These are phyloP conservation scores for Acidomyces sp. DNA, from an alignment of 495 filamentous ascomycete genomes.

Conservation along the genomic window DNA sequence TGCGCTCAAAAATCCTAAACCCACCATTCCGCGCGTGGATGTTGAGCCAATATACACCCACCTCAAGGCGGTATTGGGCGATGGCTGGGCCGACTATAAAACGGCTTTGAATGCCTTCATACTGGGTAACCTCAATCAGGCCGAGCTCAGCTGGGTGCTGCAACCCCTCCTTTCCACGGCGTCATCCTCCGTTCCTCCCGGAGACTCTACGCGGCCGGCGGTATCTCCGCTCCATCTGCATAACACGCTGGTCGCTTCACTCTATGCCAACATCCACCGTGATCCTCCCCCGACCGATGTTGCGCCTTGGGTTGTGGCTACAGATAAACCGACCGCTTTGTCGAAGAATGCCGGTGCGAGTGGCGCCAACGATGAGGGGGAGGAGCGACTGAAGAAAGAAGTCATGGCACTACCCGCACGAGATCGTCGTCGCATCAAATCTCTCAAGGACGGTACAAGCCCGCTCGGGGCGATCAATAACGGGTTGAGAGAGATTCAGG, in stretches of 20 bases:
- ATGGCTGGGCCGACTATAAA: constrained; percentile 83
- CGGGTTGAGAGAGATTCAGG: constrained; percentile 9
- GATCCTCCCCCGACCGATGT: constrained; percentile 74
- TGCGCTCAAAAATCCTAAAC: constrained; percentile 13
- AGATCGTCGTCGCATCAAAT: constrained; percentile 54
- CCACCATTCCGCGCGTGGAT: constrained; percentile 58
- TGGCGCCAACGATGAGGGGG: constrained; percentile 66
- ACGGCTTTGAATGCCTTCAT: constrained; percentile 67
- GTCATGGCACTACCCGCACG: constrained; percentile 82
- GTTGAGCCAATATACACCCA: constrained; percentile 79
- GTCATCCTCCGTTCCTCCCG: constrained; percentile 10
- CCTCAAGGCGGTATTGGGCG: constrained; percentile 66
- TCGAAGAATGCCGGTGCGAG: constrained; percentile 49
- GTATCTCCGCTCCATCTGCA: constrained; percentile 71
- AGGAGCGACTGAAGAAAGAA: constrained; percentile 80
- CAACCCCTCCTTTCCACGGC: constrained; percentile 49
- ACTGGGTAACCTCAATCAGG: constrained; percentile 71
- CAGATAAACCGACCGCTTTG: constrained; percentile 77
- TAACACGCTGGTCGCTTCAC: constrained; percentile 75
- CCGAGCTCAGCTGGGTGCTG: constrained; percentile 65
- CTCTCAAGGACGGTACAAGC: constrained; percentile 8
- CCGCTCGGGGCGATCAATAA: background rate
- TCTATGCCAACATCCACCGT: constrained; percentile 73
- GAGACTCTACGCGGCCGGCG: constrained; percentile 25
- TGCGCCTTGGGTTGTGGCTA: constrained; percentile 88